A percentile compares a stretch with the other conserved stretches of the same genome.
These are phyloP conservation scores for Kwoniella europaea DNA, from an alignment of 768 basidiomycete genomes.

Conservation along the genomic window DNA sequence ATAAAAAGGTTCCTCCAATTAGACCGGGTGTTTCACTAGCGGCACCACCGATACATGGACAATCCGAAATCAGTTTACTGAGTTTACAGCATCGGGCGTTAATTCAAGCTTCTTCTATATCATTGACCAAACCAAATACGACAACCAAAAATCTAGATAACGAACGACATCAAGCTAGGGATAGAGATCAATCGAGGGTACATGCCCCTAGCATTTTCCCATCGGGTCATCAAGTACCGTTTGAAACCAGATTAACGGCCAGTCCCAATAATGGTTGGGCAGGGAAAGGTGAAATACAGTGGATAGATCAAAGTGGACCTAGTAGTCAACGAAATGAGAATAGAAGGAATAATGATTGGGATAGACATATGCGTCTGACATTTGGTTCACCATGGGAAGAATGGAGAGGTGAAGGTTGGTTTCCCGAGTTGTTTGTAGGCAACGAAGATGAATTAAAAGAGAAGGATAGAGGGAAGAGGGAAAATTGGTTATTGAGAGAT, in stretches of 20 bases:
- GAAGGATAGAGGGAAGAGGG: constrained; percentile 27
- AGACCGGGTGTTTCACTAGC: not conserved
- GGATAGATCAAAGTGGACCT: constrained; percentile 14
- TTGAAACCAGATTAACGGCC: constrained; percentile 8
- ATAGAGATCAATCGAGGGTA: constrained; percentile 14
- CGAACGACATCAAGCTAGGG: constrained; percentile 10
- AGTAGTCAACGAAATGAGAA: constrained; percentile 11
- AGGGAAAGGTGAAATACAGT: constrained; percentile 5
- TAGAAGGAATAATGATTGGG: constrained; percentile 14
- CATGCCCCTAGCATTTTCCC: constrained; percentile 8
- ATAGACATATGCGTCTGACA: constrained; percentile 2
- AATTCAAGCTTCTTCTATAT: constrained; percentile 24
- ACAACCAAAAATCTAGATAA: not conserved
- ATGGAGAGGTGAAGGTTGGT: constrained; percentile 56
- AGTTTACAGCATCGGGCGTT: constrained; percentile 32
- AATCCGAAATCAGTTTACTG: constrained; percentile 35
- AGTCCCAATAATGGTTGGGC: constrained; percentile 10
- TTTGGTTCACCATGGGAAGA: constrained; percentile 39
- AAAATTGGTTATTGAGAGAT: constrained; percentile 24
- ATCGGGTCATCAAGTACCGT: constrained; percentile 18
- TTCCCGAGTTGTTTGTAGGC: constrained; percentile 45
- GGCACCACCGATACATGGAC: constrained; percentile 12
- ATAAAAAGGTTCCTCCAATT: not conserved
- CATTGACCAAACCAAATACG: constrained; percentile 22
- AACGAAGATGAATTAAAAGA: constrained; percentile 1